A percentile compares a stretch with the other conserved stretches of the same genome.
phyloP scores from a whole-genome alignment of 352 stramenopile species.

The Pythium rhizo-oryzae region DNA sequence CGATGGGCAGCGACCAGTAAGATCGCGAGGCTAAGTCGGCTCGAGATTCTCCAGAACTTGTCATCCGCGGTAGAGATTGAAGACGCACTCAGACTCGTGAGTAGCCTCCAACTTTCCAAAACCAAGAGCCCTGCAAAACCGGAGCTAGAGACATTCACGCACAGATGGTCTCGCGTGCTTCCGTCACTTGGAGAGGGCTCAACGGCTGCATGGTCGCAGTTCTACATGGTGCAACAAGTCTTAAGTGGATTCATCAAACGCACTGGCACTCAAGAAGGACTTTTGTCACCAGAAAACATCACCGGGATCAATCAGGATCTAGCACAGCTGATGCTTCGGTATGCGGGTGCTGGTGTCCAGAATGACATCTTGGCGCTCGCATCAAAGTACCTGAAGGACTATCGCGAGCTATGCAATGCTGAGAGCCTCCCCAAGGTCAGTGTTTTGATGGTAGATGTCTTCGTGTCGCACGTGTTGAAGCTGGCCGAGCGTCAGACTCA shows the following conservation, averaged over 20 bases:
- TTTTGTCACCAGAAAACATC: constrained; percentile 38
- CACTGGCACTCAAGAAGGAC: constrained; percentile 30
- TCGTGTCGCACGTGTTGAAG: constrained; percentile 81
- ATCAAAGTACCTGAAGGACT: constrained; percentile 79
- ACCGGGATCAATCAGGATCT: constrained; percentile 36
- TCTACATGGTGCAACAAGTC: constrained; percentile 57
- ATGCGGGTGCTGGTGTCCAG: constrained; percentile 61
- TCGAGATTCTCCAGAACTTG: constrained; percentile 67
- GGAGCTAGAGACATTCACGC: constrained; percentile 30
- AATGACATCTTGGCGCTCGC: constrained; percentile 72
- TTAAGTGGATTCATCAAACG: constrained; percentile 38
- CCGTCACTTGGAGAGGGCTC: constrained; percentile 56
- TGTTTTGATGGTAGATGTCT: constrained; percentile 79
- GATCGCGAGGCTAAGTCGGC: constrained; percentile 44
- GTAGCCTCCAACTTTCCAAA: not conserved
- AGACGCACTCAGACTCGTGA: constrained; percentile 36
- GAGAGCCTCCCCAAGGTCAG: constrained; percentile 74
- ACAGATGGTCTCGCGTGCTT: constrained; percentile 40
- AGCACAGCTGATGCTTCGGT: constrained; percentile 62
- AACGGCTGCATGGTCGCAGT: constrained; percentile 65
- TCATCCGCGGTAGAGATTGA: constrained; percentile 70
- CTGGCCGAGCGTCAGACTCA: constrained; percentile 64
- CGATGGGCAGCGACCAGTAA: constrained; percentile 62
- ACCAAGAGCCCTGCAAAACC: not conserved
- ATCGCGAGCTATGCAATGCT: constrained; percentile 70